These are phyloP conservation scores for Xanthoceras sorbifolium DNA, from an alignment of 345 rosid genomes.

Conservation along the genomic window DNA sequence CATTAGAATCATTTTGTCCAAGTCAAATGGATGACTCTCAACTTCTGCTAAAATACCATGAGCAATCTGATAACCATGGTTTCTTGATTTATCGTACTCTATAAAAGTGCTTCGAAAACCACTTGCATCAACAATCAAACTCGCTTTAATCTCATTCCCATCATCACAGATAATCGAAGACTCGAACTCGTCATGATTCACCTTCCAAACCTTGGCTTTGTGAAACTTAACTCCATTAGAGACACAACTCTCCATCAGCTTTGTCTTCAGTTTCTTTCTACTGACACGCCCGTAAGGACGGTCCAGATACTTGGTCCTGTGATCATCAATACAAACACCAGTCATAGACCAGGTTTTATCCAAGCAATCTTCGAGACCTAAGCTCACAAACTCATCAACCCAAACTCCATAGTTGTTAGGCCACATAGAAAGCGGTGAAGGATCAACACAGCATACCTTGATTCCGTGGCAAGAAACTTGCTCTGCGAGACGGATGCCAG, in stretches of 20 bases:
- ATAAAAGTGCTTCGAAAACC: conserved; percentile 52
- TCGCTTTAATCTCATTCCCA: conserved; percentile 55
- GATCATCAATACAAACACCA: conserved; percentile 46
- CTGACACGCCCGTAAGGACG: conserved; percentile 63
- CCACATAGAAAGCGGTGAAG: conserved; percentile 66
- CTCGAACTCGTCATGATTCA: conserved; percentile 55
- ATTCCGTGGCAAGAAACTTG: conserved; percentile 52
- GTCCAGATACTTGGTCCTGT: conserved; percentile 49
- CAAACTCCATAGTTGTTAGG: conserved; percentile 70
- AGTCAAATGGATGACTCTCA: conserved; percentile 63
- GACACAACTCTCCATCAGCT: conserved; percentile 48
- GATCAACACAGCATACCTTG: conserved; percentile 68
- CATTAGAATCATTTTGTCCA: conserved; percentile 71
- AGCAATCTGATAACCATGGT: conserved; percentile 72
- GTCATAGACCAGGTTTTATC: conserved; percentile 64
- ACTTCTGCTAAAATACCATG: conserved; percentile 72
- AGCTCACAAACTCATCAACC: conserved; percentile 69
- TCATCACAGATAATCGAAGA: conserved; percentile 51
- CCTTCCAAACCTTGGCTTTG: conserved; percentile 61
- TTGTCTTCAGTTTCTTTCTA: conserved; percentile 47
- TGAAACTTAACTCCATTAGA: conserved; percentile 53
- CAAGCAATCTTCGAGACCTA: conserved; percentile 56
- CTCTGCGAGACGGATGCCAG: conserved; percentile 68
- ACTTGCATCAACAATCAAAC: conserved; percentile 61
- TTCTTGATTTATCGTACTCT: conserved; percentile 54